Percentiles rank a stretch among this genome's conserved stretches.
phyloP scores from a whole-genome alignment of 352 stramenopile species.

The Pythium sp. region DNA sequence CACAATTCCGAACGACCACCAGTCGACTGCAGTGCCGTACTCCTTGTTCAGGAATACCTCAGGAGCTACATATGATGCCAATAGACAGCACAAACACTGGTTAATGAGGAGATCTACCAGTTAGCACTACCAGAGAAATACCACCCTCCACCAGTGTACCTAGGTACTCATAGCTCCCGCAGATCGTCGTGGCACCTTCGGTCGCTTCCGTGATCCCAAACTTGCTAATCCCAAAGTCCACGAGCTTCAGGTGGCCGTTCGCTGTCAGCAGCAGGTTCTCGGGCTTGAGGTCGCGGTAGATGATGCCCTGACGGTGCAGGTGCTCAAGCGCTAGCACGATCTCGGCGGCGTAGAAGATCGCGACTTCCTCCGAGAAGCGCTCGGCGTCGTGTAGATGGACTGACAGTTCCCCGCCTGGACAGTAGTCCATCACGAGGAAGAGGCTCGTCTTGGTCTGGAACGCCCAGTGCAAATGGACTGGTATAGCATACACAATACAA shows the following conservation, averaged over 20 bases:
- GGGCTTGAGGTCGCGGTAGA: slow-evolving; percentile 82
- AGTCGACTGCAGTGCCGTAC: slow-evolving; percentile 78
- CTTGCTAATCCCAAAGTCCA: slow-evolving; percentile 85
- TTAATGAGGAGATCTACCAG: not conserved
- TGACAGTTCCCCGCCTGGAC: slow-evolving; percentile 67
- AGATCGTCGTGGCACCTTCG: slow-evolving; percentile 55
- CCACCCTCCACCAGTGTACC: slow-evolving; percentile 28
- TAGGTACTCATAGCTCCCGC: slow-evolving; percentile 80
- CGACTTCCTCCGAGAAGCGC: slow-evolving; percentile 51
- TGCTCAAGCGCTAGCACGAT: slow-evolving; percentile 76
- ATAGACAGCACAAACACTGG: not conserved
- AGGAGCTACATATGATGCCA: slow-evolving; percentile 34
- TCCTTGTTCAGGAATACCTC: slow-evolving; percentile 62
- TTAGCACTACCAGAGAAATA: not conserved
- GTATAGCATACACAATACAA: not conserved
- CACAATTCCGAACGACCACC: slow-evolving; percentile 76
- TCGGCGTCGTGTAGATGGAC: slow-evolving; percentile 42
- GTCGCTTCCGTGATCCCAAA: slow-evolving; percentile 75
- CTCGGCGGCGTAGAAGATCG: slow-evolving; percentile 72
- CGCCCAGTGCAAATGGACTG: slow-evolving; percentile 75
- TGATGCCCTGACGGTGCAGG: slow-evolving; percentile 78
- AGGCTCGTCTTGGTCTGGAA: slow-evolving; percentile 65
- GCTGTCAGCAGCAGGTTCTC: slow-evolving; percentile 71
- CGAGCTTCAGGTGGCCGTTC: slow-evolving; percentile 70
- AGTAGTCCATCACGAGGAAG: slow-evolving; percentile 85